phyloP scores from a whole-genome alignment of 768 basidiomycete species.

The Cystobasidium ongulense region DNA sequence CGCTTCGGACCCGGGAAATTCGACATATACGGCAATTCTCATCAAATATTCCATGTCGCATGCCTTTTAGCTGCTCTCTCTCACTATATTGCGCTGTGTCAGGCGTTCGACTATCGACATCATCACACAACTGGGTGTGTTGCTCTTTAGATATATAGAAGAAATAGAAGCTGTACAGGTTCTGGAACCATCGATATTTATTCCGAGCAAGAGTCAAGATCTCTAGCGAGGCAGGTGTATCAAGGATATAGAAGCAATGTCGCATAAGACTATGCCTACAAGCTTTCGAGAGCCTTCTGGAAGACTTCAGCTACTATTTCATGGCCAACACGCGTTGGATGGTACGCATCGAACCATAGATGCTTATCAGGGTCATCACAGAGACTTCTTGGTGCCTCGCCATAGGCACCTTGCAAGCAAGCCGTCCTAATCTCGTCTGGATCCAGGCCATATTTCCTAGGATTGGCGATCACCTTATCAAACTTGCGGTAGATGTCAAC shows the following conservation, averaged over 20 bases:
- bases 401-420: conserved; percentile 2
- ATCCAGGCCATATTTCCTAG: background rate
- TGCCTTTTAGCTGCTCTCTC: conserved; percentile 65
- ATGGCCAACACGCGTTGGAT: conserved; percentile 6
- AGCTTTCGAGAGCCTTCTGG: background rate
- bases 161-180: background rate
- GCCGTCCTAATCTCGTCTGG: background rate
- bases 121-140: background rate
- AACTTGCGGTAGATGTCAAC: background rate
- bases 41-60: conserved; percentile 80
- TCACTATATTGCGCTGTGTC: conserved; percentile 57
- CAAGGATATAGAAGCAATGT: too few species aligned
- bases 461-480: background rate
- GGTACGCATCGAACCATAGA: conserved; percentile 5
- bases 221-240: too few species aligned
- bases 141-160: background rate
- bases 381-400: background rate
- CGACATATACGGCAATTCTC: conserved; percentile 69
- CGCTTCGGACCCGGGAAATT: conserved; percentile 53
- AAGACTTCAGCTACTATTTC: background rate
- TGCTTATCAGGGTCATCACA: background rate
- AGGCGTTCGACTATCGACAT: conserved; percentile 58
- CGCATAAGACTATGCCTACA: background rate
- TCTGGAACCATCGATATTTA: too few species aligned
- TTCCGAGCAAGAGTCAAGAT: too few species aligned